Conservation (phyloP, 1,139 yeast genomes). For the Diutina pseudorugosa region DNA sequence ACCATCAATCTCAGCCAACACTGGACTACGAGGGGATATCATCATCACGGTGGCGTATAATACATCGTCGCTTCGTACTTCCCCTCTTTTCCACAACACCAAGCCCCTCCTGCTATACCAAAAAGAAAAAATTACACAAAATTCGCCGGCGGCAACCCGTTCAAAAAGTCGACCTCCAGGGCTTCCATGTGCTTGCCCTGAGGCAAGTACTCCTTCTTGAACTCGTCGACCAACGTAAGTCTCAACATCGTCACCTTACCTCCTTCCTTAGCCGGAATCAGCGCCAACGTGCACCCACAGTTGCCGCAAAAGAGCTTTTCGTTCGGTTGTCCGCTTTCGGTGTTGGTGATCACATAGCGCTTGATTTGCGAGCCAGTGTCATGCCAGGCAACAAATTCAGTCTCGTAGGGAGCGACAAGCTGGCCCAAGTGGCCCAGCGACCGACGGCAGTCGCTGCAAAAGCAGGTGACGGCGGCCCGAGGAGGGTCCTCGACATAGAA, state of each 20-base stretch:
- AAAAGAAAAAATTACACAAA: not conserved
- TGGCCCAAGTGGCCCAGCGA: constrained; percentile 1
- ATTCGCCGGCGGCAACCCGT: not conserved
- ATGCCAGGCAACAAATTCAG: not conserved
- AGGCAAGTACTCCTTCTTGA: not conserved
- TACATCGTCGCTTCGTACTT: too few relatives aligned
- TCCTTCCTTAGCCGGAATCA: not conserved
- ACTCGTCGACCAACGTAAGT: not conserved
- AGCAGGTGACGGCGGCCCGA: not conserved
- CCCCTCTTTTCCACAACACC: not conserved
- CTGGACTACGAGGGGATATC: too few relatives aligned
- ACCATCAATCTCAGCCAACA: too few relatives aligned
- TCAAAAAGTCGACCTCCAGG: not conserved
- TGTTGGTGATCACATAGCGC: not conserved
- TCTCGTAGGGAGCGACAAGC: not conserved
- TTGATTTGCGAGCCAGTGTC: not conserved
- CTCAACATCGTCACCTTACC: not conserved
- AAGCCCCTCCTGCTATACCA: not conserved
- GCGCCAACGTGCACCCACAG: not conserved
- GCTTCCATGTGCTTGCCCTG: not conserved
- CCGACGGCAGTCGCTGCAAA: not conserved
- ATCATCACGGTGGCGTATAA: too few relatives aligned
- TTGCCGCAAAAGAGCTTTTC: not conserved
- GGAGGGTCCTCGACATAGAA: not conserved
- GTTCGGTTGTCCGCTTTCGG: not conserved